Conservation (phyloP, 495 filamentous ascomycete species). For the Penicillium daleae region DNA sequence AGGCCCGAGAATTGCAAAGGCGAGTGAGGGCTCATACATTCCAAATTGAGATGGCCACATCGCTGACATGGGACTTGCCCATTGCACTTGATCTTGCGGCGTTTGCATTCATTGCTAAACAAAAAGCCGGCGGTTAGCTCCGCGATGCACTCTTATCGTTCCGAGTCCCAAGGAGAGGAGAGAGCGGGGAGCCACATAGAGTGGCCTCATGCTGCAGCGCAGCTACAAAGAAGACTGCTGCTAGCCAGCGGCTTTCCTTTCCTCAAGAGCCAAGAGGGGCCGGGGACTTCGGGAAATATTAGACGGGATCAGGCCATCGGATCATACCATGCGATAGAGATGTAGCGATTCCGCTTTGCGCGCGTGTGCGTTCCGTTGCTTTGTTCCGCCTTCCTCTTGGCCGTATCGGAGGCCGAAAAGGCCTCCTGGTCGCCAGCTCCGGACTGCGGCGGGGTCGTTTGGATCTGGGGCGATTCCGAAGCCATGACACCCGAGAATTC, state of each 20-base stretch:
- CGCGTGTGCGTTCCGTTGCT: slow-evolving; percentile 52
- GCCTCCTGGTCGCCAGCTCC: slow-evolving; percentile 30
- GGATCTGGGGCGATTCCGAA: slow-evolving; percentile 45
- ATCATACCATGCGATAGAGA: slow-evolving; percentile 86
- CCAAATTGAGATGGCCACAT: slow-evolving; percentile 84
- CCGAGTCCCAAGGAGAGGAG: not conserved
- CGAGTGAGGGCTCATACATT: slow-evolving; percentile 55
- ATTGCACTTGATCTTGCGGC: slow-evolving; percentile 95
- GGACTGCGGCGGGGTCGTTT: slow-evolving; percentile 30
- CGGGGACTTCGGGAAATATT: slow-evolving; percentile 2
- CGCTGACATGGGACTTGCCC: slow-evolving; percentile 85
- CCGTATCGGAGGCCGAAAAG: slow-evolving; percentile 33
- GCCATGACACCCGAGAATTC: slow-evolving; percentile 32
- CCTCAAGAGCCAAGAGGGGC: not conserved
- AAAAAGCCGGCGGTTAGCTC: slow-evolving; percentile 20
- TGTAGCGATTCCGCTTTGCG: slow-evolving; percentile 72
- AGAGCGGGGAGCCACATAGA: not conserved
- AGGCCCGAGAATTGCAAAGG: not conserved
- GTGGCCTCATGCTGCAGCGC: slow-evolving; percentile 19
- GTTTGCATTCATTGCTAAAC: slow-evolving; percentile 81
- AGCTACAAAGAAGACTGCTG: not conserved
- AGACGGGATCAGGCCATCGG: slow-evolving; percentile 23
- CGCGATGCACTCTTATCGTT: slow-evolving; percentile 1
- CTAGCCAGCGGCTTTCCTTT: not conserved
- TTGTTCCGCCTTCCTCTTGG: slow-evolving; percentile 55